A percentile compares a stretch with the other conserved stretches of the same genome.
Evolutionary conservation across 257 asterid genomes (phyloP).

Genomic region (Solanum etuberosum): DNA sequence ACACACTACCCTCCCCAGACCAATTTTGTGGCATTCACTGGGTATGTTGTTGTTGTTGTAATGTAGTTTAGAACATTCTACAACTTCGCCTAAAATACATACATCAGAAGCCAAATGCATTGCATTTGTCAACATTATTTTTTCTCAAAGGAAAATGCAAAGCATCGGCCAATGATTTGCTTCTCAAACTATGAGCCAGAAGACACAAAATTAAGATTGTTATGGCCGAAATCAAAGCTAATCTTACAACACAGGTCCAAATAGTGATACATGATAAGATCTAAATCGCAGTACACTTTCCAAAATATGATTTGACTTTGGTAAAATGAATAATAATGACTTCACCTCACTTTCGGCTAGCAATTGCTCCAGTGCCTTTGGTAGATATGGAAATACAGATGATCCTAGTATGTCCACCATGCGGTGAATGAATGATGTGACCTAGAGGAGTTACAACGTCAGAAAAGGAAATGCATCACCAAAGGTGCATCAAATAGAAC

Average conservation of each 20-base stretch:
- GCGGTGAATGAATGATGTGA: conserved; percentile 88
- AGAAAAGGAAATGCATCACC: neutral
- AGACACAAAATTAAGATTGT: neutral
- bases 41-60: neutral
- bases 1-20: neutral
- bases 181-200: neutral
- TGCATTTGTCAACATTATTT: neutral
- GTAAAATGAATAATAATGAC: neutral
- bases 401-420: conserved; percentile 91
- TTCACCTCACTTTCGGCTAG: conserved; percentile 84
- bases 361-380: conserved; percentile 81
- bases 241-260: neutral
- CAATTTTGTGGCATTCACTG: neutral
- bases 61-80: neutral
- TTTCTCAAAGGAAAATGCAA: neutral
- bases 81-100: neutral
- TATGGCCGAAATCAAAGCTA: neutral
- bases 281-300: neutral
- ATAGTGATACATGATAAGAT: neutral
- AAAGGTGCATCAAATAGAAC: neutral
- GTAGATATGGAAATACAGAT: conserved; percentile 84
- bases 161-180: neutral
- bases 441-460: conserved; percentile 33
- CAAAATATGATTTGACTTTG: neutral
- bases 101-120: neutral